Conservation (phyloP, 495 filamentous ascomycete species). For the Penicillium maclennaniae region DNA sequence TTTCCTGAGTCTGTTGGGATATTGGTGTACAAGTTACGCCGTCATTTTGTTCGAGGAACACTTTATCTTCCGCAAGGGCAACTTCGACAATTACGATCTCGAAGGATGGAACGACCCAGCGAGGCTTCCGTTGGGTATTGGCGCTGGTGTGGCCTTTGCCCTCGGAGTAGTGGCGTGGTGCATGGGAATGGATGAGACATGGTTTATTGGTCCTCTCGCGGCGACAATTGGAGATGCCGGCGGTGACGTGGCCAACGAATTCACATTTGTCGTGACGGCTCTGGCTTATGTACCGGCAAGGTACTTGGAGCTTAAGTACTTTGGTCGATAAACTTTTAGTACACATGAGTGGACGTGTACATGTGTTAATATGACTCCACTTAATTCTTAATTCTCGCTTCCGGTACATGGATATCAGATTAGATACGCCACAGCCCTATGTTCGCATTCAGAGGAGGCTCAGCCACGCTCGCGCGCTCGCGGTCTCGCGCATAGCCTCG, state of each 20-base stretch:
- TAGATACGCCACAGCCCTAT: too few relatives aligned
- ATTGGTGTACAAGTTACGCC: constrained; percentile 56
- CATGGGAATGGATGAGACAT: constrained; percentile 40
- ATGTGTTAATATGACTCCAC: neutral
- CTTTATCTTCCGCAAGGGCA: constrained; percentile 53
- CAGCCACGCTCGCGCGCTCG: too few relatives aligned
- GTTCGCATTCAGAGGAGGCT: too few relatives aligned
- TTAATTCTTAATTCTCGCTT: too few relatives aligned
- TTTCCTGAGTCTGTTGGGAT: constrained; percentile 56
- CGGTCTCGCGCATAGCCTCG: too few relatives aligned
- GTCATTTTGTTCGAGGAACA: constrained; percentile 59
- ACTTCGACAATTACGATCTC: constrained; percentile 39
- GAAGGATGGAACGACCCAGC: constrained; percentile 33
- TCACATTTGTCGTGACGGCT: constrained; percentile 24
- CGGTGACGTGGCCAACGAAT: constrained; percentile 29
- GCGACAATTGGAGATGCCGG: constrained; percentile 21
- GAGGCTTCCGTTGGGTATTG: constrained; percentile 28
- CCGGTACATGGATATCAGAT: too few relatives aligned
- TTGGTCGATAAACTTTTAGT: constrained; percentile 19
- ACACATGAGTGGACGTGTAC: neutral
- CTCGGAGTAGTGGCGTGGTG: constrained; percentile 32
- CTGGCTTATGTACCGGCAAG: constrained; percentile 19
- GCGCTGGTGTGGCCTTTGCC: constrained; percentile 26
- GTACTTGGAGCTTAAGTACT: constrained; percentile 26
- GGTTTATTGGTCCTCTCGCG: constrained; percentile 27